Percentiles rank a stretch among this genome's conserved stretches.
Conservation (phyloP, 2,329 filamentous ascomycete species). For the Calonectria hawksworthii region DNA sequence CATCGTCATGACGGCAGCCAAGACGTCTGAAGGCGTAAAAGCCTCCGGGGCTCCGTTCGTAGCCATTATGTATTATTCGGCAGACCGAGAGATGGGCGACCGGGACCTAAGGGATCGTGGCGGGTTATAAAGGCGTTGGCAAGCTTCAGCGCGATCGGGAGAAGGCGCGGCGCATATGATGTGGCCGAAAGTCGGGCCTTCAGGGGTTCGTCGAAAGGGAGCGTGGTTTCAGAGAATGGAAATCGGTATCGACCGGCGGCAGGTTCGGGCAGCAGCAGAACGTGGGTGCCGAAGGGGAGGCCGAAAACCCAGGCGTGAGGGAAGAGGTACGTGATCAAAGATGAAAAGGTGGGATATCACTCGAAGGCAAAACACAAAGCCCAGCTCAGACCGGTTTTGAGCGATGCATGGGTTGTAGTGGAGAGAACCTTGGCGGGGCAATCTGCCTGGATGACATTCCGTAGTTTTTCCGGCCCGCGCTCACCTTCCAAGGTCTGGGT, state of each 20-base stretch:
- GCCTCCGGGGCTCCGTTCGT: constrained; percentile 74
- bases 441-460: constrained; percentile 36
- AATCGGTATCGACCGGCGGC: constrained; percentile 23
- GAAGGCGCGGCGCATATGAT: constrained; percentile 44
- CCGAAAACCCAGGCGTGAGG: constrained; percentile 29
- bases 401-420: constrained; percentile 30
- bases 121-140: constrained; percentile 21
- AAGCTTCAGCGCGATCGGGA: constrained; percentile 40
- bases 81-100: constrained; percentile 24
- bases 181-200: constrained; percentile 29
- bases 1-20: constrained; percentile 93
- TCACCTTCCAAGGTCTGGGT: not conserved
- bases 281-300: constrained; percentile 24
- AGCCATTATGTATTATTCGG: constrained; percentile 69
- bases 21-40: constrained; percentile 81
- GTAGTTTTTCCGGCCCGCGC: constrained; percentile 50
- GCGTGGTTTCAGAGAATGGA: constrained; percentile 18
- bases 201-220: constrained; percentile 24
- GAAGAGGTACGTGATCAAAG: constrained; percentile 35
- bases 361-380: constrained; percentile 47
- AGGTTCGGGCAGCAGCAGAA: constrained; percentile 25
- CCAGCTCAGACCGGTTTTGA: constrained; percentile 38
- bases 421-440: constrained; percentile 52
- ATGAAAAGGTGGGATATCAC: constrained; percentile 43
- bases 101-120: constrained; percentile 13